A percentile compares a stretch with the other conserved stretches of the same genome.
Conservation (phyloP, 192 early-diverging fungal genomes). For the Mortierella antarctica region DNA sequence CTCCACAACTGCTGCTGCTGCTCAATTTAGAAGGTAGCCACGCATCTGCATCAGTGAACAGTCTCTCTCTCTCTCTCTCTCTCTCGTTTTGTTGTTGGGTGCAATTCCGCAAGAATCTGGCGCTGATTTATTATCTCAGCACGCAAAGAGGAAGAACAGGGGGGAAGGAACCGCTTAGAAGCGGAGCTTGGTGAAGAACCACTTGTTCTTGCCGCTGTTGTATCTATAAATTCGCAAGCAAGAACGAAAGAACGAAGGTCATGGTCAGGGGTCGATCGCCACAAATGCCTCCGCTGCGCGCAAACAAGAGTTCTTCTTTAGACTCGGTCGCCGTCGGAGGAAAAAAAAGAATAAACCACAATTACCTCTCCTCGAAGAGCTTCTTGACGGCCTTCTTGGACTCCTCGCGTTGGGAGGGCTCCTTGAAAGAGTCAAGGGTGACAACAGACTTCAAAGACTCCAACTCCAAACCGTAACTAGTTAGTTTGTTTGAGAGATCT, state of each 20-base stretch:
- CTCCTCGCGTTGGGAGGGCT: conserved; percentile 88
- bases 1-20: too few relatives aligned
- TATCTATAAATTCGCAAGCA: conserved; percentile 63
- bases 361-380: conserved; percentile 89
- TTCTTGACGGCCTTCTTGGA: conserved; percentile 97
- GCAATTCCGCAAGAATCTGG: neutral
- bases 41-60: too few relatives aligned
- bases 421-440: conserved; percentile 91
- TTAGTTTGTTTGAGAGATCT: neutral
- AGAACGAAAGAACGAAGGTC: neutral
- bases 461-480: conserved; percentile 93
- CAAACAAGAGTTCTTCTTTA: too few relatives aligned
- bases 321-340: neutral
- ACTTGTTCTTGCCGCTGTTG: conserved; percentile 99
- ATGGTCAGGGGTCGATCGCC: neutral
- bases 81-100: neutral
- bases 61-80: neutral
- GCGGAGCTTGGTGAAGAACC: conserved; percentile 99
- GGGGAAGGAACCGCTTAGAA: conserved; percentile 69
- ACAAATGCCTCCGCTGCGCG: too few relatives aligned
- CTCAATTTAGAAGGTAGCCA: too few relatives aligned
- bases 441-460: conserved; percentile 92
- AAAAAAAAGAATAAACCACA: conserved; percentile 1
- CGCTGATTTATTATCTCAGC: conserved; percentile 6
- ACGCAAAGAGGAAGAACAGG: neutral